These are phyloP conservation scores for Fraxinus americana DNA, from an alignment of 257 asterid species.

Conservation along the genomic window DNA sequence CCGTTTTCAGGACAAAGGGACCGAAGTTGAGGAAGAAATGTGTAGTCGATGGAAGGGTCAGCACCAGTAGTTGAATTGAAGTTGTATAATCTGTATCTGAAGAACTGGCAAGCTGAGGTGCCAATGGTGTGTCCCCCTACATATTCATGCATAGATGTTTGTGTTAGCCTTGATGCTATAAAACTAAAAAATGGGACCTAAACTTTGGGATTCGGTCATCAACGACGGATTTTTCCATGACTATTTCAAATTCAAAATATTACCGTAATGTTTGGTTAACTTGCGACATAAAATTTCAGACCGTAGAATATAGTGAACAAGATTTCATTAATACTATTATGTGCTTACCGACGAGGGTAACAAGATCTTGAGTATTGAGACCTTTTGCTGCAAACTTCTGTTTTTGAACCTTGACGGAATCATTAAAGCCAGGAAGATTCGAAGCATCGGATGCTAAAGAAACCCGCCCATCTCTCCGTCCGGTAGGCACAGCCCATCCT, in stretches of 20 bases:
- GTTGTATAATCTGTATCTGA: constrained; percentile 72
- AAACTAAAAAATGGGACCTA: neutral
- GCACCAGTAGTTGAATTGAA: constrained; percentile 53
- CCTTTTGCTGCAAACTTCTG: constrained; percentile 36
- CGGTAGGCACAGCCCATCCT: constrained; percentile 47
- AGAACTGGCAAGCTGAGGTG: constrained; percentile 73
- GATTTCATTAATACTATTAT: no score
- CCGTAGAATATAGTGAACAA: no score
- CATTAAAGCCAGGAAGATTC: constrained; percentile 33
- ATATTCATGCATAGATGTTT: neutral
- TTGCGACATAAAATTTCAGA: no score
- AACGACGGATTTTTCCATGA: no score
- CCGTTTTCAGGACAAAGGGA: constrained; percentile 67
- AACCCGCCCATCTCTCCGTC: constrained; percentile 48
- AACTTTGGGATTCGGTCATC: neutral
- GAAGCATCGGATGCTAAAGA: constrained; percentile 34
- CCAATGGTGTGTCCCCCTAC: constrained; percentile 89
- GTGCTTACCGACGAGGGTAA: constrained; percentile 48
- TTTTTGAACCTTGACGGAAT: constrained; percentile 40
- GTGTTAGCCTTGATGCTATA: neutral
- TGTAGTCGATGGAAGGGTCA: constrained; percentile 62
- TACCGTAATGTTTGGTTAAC: no score
- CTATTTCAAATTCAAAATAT: no score
- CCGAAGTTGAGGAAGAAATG: constrained; percentile 66
- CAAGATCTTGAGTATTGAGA: constrained; percentile 48